Base-by-base conservation (phyloP, 2,329 filamentous ascomycete genomes). In the Sarocladium brachiariae region DNA sequence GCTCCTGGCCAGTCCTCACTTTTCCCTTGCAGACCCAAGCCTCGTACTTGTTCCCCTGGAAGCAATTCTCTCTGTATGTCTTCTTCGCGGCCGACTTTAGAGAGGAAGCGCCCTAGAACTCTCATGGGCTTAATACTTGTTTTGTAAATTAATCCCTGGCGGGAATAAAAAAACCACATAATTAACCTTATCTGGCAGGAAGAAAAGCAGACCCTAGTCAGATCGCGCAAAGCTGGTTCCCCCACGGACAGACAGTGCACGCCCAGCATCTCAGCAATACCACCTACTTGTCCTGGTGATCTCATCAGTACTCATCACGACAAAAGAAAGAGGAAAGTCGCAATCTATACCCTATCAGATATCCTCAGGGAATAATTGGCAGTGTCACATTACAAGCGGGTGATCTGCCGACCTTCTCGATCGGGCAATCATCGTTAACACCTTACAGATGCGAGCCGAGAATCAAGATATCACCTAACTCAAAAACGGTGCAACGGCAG, bases 361-460 rank as follows among this genome's bases (percentile, higher is more conserved):
- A 31, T 25, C 43, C 14, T 27, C 27, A 23, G 11, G 23, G 21
- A n/a, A 6, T 27, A 45, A n/a, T 33, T 33, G 27, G 27, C 24
- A 31, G 43, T n/a, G 43, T 33, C 43, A 47, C 43, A 47, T 25
- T 33, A 13, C 25, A 47, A 33, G 43, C 43, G 25, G 25, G 43
- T 19, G 43, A 47, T 47, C 43, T 47, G 43, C 43, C 43, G 43
- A 47, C 43, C 43, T 47, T 47, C 43, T 47, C 43, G 43, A 47
- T 47, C 27, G n/a, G 43, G 43, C 43, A 47, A 47, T 47, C 43
- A 33, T 31, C 43, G 27, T 33, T 7, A 9, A 47, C n/a, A 3
- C 25, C 43, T 33, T 18, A n/a, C 43, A 47, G 43, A 47, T 19
- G n/a, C 25, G 27, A 16, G 43, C 25, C 18, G 25, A 23, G 18